phyloP scores from a whole-genome alignment of 768 basidiomycete species.

The Asterophora parasitica region DNA sequence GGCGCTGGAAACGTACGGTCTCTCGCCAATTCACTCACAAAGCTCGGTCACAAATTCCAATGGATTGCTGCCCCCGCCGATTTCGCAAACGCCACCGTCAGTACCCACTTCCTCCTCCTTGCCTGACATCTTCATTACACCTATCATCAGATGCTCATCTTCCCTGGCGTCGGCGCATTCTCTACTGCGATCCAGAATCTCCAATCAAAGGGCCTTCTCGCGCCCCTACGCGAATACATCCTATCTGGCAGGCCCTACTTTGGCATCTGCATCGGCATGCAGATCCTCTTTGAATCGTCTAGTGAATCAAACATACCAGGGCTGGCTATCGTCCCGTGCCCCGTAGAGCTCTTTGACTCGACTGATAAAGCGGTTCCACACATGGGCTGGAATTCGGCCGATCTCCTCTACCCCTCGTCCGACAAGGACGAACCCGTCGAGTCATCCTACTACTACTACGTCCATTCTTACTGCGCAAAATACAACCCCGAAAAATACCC shows the following conservation, averaged over 20 bases:
- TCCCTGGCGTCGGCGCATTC: slow-evolving; percentile 96
- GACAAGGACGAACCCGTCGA: slow-evolving; percentile 44
- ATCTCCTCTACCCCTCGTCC: slow-evolving; percentile 33
- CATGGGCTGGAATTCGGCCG: slow-evolving; percentile 93
- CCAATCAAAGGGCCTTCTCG: slow-evolving; percentile 62
- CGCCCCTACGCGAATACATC: slow-evolving; percentile 80
- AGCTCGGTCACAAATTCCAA: slow-evolving; percentile 79
- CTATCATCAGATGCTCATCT: slow-evolving; percentile 74
- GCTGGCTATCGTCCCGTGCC: slow-evolving; percentile 79
- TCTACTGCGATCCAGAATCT: slow-evolving; percentile 82
- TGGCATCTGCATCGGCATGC: slow-evolving; percentile 98
- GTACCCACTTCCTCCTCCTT: slow-evolving; percentile 28
- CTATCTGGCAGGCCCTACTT: slow-evolving; percentile 88
- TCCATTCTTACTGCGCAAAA: slow-evolving; percentile 89
- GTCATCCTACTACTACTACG: slow-evolving; percentile 87
- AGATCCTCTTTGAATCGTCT: slow-evolving; percentile 88
- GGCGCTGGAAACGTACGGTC: slow-evolving; percentile 94
- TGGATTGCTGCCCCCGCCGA: slow-evolving; percentile 84
- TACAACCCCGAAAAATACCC: slow-evolving; percentile 56
- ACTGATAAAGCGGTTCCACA: slow-evolving; percentile 87
- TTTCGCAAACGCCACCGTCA: slow-evolving; percentile 84
- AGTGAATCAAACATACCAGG: slow-evolving; percentile 73
- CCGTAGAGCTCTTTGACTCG: slow-evolving; percentile 70
- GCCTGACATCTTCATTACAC: slow-evolving; percentile 12
- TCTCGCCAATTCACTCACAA: slow-evolving; percentile 84